phyloP scores from a whole-genome alignment of 2,329 filamentous ascomycete genomes.

The Colletotrichum paranaense region DNA sequence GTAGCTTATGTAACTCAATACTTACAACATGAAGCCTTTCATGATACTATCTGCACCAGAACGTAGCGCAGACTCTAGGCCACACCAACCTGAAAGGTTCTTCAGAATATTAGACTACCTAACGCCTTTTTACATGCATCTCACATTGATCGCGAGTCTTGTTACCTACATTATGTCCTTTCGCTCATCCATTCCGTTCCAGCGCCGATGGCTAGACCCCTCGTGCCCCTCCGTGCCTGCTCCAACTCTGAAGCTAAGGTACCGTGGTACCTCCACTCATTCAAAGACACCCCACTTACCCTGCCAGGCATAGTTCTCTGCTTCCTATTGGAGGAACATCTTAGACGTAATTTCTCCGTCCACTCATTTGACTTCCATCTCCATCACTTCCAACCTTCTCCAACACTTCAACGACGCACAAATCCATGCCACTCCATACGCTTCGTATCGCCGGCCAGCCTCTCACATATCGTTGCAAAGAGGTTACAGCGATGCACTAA shows the following conservation, averaged over 20 bases:
- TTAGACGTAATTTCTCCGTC: conserved; percentile 21
- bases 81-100: background rate
- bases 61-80: background rate
- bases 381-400: conserved; percentile 2
- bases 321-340: conserved; percentile 29
- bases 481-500: background rate
- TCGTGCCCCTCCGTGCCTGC: conserved; percentile 21
- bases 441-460: background rate
- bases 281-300: conserved; percentile 7
- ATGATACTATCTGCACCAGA: background rate
- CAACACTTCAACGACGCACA: background rate
- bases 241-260: conserved; percentile 4
- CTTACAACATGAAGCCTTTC: too few species aligned
- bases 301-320: background rate
- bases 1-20: too few species aligned
- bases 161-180: too few species aligned
- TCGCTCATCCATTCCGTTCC: background rate
- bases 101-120: background rate
- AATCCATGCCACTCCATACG: background rate
- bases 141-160: background rate
- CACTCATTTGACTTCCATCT: conserved; percentile 15
- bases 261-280: background rate
- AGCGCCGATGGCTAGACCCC: background rate
- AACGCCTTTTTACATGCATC: background rate
- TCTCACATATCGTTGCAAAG: background rate